Conservation (phyloP, 2,329 filamentous ascomycete species). For the Aureobasidium mangrovei region DNA sequence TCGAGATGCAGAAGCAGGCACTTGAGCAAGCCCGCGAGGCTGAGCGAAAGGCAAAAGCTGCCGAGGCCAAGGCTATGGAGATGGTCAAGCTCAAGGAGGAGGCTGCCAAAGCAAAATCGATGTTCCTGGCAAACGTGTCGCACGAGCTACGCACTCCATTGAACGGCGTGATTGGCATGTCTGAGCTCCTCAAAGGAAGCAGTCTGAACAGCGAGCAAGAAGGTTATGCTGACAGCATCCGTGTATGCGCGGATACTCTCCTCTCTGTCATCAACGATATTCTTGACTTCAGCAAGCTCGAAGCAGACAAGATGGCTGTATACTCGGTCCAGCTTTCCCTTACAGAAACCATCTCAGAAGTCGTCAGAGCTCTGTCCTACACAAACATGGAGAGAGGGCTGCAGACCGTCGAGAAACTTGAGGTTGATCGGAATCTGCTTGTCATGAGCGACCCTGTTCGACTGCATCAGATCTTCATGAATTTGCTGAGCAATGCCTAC, state of each 20-base stretch:
- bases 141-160: slow-evolving; percentile 51
- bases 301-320: slow-evolving; percentile 49
- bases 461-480: slow-evolving; percentile 53
- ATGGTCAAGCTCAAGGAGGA: slow-evolving; percentile 78
- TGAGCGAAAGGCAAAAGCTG: slow-evolving; percentile 66
- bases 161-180: slow-evolving; percentile 50
- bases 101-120: slow-evolving; percentile 72
- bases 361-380: slow-evolving; percentile 54
- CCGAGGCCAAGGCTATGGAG: slow-evolving; percentile 65
- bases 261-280: slow-evolving; percentile 46
- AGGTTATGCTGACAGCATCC: slow-evolving; percentile 54
- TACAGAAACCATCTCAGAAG: slow-evolving; percentile 53
- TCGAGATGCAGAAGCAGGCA: slow-evolving; percentile 65
- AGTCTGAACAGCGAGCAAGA: slow-evolving; percentile 49
- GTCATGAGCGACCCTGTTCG: slow-evolving; percentile 44
- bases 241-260: slow-evolving; percentile 52
- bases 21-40: slow-evolving; percentile 63
- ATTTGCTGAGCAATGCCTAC: slow-evolving; percentile 84
- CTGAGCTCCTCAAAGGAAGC: slow-evolving; percentile 52
- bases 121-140: slow-evolving; percentile 54
- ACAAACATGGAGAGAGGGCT: slow-evolving; percentile 54
- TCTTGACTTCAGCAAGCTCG: slow-evolving; percentile 44
- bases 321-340: slow-evolving; percentile 48
- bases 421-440: slow-evolving; percentile 47
- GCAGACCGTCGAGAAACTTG: slow-evolving; percentile 47